Percentiles rank a stretch among this genome's conserved stretches.
Evolutionary conservation across 1,284 basidiomycete species (phyloP).

Genomic region (Rhodotorula sp.): DNA sequence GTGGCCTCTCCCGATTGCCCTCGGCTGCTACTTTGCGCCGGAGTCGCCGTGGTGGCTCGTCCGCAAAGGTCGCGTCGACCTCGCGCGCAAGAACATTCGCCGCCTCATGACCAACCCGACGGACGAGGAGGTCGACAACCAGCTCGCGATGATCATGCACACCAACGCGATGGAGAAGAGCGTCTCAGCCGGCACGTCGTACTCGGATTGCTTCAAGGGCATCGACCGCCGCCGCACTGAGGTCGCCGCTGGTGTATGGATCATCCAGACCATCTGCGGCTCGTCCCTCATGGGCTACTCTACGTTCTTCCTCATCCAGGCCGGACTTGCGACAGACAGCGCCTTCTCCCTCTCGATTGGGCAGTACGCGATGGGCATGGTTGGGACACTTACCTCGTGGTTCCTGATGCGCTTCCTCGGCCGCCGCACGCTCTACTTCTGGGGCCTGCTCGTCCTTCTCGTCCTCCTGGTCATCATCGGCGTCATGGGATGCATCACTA

Average conservation of each 20-base stretch:
- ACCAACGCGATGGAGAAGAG: conserved; percentile 54
- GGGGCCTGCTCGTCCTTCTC: conserved; percentile 54
- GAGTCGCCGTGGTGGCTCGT: conserved; percentile 57
- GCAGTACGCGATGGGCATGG: conserved; percentile 50
- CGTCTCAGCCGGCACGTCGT: conserved; percentile 49
- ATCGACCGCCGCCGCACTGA: conserved; percentile 55
- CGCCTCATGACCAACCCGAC: conserved; percentile 52
- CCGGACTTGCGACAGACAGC: conserved; percentile 48
- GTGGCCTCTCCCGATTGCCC: conserved; percentile 47
- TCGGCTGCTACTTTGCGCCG: conserved; percentile 49
- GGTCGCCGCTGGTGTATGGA: conserved; percentile 47
- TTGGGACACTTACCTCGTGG: conserved; percentile 54
- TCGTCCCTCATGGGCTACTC: conserved; percentile 29
- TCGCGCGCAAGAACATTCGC: conserved; percentile 52
- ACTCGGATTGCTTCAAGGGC: conserved; percentile 56
- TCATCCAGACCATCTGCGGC: conserved; percentile 44
- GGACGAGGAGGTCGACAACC: conserved; percentile 47
- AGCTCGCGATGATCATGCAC: conserved; percentile 48
- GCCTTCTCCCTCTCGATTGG: conserved; percentile 45
- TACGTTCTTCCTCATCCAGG: conserved; percentile 53
- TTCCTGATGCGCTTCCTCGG: conserved; percentile 53
- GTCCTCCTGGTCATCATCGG: conserved; percentile 57
- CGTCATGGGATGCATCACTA: conserved; percentile 49
- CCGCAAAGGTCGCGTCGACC: conserved; percentile 54
- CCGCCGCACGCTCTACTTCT: conserved; percentile 56